A percentile compares a stretch with the other conserved stretches of the same genome.
phyloP scores from a whole-genome alignment of 2,329 filamentous ascomycete species.

The Aspergillus sp. region DNA sequence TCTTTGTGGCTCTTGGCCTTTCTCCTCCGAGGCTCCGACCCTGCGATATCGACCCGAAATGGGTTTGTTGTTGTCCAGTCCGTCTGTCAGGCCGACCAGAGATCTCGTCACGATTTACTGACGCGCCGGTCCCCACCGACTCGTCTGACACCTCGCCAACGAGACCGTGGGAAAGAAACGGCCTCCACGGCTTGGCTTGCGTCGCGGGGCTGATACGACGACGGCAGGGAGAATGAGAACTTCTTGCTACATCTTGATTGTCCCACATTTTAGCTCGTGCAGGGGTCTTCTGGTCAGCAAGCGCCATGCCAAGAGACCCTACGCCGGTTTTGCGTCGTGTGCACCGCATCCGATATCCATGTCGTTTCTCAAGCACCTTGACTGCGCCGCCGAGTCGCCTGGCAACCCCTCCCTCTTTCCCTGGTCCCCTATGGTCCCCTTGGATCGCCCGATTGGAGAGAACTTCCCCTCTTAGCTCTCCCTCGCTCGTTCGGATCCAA shows the following conservation, averaged over 20 bases:
- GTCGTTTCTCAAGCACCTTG: constrained; percentile 13
- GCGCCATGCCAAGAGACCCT: constrained; percentile 34
- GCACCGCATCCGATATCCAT: constrained; percentile 15
- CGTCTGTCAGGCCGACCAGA: background rate
- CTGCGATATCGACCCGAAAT: background rate
- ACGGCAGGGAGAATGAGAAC: background rate
- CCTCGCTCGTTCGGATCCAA: background rate
- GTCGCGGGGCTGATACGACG: background rate
- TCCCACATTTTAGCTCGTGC: background rate
- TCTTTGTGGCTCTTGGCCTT: background rate
- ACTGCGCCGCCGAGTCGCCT: constrained; percentile 21
- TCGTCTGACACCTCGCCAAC: constrained; percentile 7
- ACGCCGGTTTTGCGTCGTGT: constrained; percentile 4
- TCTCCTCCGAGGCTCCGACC: background rate
- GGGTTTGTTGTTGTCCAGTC: background rate
- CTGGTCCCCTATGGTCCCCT: background rate
- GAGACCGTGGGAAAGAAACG: background rate
- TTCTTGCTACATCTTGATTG: background rate
- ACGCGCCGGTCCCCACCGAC: background rate
- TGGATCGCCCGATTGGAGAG: background rate
- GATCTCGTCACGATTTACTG: background rate
- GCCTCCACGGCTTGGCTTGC: background rate
- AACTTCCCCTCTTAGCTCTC: background rate
- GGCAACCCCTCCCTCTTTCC: constrained; percentile 1
- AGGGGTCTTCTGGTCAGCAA: constrained; percentile 18